A percentile compares a stretch with the other conserved stretches of the same genome.
These are phyloP conservation scores for Penicillium sp. DNA, from an alignment of 2,329 filamentous ascomycete genomes.

Conservation along the genomic window DNA sequence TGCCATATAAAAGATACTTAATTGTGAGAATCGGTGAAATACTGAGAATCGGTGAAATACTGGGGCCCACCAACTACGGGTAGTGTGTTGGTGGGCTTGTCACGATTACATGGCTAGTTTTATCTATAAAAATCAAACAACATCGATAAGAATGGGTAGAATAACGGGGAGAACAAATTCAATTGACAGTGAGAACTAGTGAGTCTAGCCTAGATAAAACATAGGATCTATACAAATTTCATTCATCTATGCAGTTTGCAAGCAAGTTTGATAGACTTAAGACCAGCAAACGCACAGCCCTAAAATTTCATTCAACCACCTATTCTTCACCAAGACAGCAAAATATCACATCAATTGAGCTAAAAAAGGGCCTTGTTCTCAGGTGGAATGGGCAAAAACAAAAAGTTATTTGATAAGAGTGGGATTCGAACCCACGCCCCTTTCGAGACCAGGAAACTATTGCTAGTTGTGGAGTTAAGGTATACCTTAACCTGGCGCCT, in stretches of 20 bases:
- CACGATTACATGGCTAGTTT: too few relatives aligned
- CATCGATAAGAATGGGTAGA: neutral
- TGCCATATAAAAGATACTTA: too few relatives aligned
- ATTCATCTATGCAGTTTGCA: too few relatives aligned
- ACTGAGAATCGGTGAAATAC: too few relatives aligned
- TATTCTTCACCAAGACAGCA: too few relatives aligned
- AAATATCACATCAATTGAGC: neutral
- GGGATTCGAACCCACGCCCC: conserved; percentile 8
- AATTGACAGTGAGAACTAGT: too few relatives aligned
- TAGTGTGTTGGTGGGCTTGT: too few relatives aligned
- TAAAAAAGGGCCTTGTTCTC: neutral
- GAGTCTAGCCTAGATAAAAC: neutral
- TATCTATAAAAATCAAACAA: neutral
- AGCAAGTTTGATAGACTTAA: neutral
- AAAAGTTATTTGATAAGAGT: conserved; percentile 3
- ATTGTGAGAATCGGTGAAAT: too few relatives aligned
- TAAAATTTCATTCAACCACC: neutral
- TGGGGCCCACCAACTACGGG: too few relatives aligned
- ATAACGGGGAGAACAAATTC: neutral
- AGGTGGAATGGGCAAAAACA: neutral
- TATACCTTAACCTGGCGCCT: conserved; percentile 28
- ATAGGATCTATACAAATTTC: too few relatives aligned
- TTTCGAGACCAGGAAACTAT: conserved; percentile 8
- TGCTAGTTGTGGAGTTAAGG: conserved; percentile 16
- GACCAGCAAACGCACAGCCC: neutral